phyloP scores from a whole-genome alignment of 352 stramenopile species.

The Sclerospora graminicola region DNA sequence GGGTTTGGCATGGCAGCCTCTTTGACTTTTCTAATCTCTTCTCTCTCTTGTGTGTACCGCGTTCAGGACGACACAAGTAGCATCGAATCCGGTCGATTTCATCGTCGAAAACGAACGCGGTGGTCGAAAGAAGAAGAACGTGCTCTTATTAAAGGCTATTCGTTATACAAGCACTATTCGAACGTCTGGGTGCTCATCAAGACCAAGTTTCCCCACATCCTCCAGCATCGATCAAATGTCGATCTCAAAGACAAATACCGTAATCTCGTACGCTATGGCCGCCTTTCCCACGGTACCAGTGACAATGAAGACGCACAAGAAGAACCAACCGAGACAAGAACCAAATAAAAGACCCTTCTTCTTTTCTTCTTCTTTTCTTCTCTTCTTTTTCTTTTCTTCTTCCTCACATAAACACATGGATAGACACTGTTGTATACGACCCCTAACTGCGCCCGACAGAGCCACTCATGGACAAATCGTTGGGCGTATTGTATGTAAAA shows the following conservation, averaged over 20 bases:
- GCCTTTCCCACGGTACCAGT: no score
- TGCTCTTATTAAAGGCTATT: conserved; percentile 48
- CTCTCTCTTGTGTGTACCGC: no score
- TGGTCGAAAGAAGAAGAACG: conserved; percentile 49
- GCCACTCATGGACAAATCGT: conserved; percentile 68
- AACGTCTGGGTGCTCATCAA: conserved; percentile 72
- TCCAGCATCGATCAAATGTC: conserved; percentile 51
- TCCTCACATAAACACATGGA: no score
- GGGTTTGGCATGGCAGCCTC: no score
- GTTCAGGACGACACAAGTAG: neutral
- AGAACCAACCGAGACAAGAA: no score
- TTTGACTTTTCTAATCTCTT: no score
- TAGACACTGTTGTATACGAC: no score
- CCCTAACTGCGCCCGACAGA: conserved; percentile 52
- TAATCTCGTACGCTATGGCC: conserved; percentile 47
- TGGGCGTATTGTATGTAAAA: conserved; percentile 86
- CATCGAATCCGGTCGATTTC: neutral
- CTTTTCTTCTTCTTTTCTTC: conserved; percentile 9
- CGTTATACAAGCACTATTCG: conserved; percentile 30
- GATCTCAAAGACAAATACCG: conserved; percentile 82
- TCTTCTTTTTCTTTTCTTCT: conserved; percentile 1
- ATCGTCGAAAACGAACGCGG: conserved; percentile 23
- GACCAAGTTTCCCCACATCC: conserved; percentile 29
- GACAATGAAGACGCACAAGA: no score
- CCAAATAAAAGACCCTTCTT: conserved; percentile 7